Evolutionary conservation across 2,329 filamentous ascomycete species (phyloP), one percentile per base, ranked within the genome.

Genomic region (Verticillium zaregamsianum): DNA sequence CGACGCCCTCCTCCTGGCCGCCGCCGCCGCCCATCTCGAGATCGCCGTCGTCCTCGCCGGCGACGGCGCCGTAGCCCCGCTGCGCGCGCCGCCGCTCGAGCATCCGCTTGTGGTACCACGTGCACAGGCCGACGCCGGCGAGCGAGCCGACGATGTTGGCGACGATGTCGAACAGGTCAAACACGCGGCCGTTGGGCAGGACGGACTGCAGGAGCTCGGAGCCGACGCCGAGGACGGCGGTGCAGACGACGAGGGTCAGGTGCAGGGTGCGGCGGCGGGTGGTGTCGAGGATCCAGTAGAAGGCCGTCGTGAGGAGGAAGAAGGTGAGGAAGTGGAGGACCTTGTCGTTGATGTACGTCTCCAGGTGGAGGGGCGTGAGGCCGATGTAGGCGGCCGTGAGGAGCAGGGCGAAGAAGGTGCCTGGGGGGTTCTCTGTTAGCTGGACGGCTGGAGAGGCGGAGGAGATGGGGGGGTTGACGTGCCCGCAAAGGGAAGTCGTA

Each of bases 241-340:
- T 96, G 78, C 92, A 96, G 63, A 92, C 82, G 25, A 92, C 74
- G 31, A 97, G 79, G 15, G 93, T 96, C 66, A 97, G 79, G 76
- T 99, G 90, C 57, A 97, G 80, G 23, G 88, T 90, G 68, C 94
- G 91, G 59, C 94, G 89, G 65, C 95, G 91, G 65, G 88, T 90
- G 59, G 93, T 96, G 74, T 99, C 95, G 69, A 97, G 79, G 72
- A 97, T 91, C 93, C 95, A 99, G 86, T 99, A 99, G 83, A 98
- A 98, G 68, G 85, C 79, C 66, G 91, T 77, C 17, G 94, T 97
- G 59, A 99, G 84, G 67, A 92, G 73, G 82, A 98, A 97, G 81
- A 99, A 98, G 69, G 91, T 93, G 62, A 93, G 65, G 69, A 91
- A 83, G 77, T 98, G 95, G 32, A 98, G 84, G 70, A 90, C 80